A percentile compares a stretch with the other conserved stretches of the same genome.
phyloP scores from a whole-genome alignment of 2,329 filamentous ascomycete species.

The Xylaria sp. region DNA sequence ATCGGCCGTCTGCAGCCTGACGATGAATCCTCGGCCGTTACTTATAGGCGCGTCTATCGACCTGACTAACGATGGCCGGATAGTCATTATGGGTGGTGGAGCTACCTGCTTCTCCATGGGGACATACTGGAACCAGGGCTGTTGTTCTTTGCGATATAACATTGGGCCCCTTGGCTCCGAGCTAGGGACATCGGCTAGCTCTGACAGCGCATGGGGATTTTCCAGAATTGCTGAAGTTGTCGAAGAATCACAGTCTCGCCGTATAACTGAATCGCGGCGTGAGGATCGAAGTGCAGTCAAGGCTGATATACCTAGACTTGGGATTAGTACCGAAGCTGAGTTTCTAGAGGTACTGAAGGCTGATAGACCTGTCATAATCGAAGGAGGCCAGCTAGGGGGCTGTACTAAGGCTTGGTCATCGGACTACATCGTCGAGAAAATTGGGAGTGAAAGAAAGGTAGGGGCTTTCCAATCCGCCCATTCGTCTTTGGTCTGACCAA shows the following conservation, averaged over 20 bases:
- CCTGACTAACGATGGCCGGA: constrained; percentile 46
- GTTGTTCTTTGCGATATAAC: constrained; percentile 26
- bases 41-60: constrained; percentile 69
- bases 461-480: constrained; percentile 13
- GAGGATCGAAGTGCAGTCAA: constrained; percentile 40
- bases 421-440: constrained; percentile 64
- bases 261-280: neutral
- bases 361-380: constrained; percentile 66
- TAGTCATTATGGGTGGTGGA: constrained; percentile 75
- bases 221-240: constrained; percentile 25
- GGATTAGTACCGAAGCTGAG: constrained; percentile 53
- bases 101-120: constrained; percentile 92
- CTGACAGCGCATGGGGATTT: constrained; percentile 18
- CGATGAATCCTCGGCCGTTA: constrained; percentile 56
- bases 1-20: constrained; percentile 26
- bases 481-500: constrained; percentile 1
- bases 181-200: neutral
- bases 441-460: constrained; percentile 66
- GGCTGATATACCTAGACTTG: constrained; percentile 52
- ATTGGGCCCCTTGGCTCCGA: neutral
- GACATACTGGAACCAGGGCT: constrained; percentile 74
- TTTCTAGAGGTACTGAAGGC: constrained; percentile 63
- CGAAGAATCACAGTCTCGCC: constrained; percentile 10
- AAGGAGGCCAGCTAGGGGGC: constrained; percentile 65
- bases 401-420: constrained; percentile 71